Base-by-base conservation (phyloP, 148 eudicot genomes). In the Arctostaphylos glauca region DNA sequence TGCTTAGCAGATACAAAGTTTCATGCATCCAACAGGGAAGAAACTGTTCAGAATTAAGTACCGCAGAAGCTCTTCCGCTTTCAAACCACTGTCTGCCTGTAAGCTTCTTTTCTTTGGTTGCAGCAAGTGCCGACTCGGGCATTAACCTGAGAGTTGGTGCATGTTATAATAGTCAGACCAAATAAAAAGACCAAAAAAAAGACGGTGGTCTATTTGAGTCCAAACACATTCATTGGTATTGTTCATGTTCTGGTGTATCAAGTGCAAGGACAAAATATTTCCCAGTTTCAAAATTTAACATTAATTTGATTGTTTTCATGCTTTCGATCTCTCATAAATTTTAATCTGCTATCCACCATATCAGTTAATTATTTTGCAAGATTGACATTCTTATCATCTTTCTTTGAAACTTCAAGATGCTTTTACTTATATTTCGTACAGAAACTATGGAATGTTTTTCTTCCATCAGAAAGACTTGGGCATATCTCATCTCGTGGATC, bases 81-180 rank as follows among this genome's bases (percentile, higher is more conserved):
- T 94, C 98, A 86, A 96, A 95, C 97, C 97, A 96, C 84, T 94
- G 97, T 83, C 97, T 93, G 72, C 99, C 99, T 0, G 91, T 74
- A 25, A 96, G 88, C 85, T 87, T 96, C 91, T 93, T 96, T 83
- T 96, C 99, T 91, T 96, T 96, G 79, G 92, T 79, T 59, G 87
- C 88, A 67, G 91, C 23, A 81, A 96, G 98, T 77, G 94, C 98
- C 16, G 97, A 87, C 82, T 94, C 99, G 13, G 99, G 98, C 97
- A 96, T 93, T 71, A 93, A 80, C 94, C 99, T 96, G 87, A 84
- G 66, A 80, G 74, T 66, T 43, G 48, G 18, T 25, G 19, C 56
- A 66, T 79, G 19, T 16, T 74, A 60, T 59, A 13, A 67, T 48
- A 48, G 62, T 80, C 72, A 7, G 60, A 77, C 49, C 23, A 80